These are phyloP conservation scores for Ogataea naganishii DNA, from an alignment of 805 yeast genomes.

Conservation along the genomic window DNA sequence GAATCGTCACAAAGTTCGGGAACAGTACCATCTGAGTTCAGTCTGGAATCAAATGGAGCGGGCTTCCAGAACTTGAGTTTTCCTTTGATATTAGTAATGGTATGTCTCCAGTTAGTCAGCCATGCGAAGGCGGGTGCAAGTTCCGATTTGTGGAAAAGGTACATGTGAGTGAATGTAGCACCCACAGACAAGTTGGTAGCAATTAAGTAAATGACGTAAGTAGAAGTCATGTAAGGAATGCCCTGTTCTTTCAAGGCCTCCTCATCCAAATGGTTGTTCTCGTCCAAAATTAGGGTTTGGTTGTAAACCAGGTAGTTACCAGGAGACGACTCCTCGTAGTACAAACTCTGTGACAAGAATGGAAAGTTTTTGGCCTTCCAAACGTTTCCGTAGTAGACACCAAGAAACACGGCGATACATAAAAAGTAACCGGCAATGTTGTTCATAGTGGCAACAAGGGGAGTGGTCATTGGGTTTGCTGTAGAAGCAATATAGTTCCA, in stretches of 20 bases:
- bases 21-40: conserved; percentile 13
- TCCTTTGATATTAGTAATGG: conserved; percentile 29
- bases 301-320: conserved; percentile 19
- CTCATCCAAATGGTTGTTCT: conserved; percentile 13
- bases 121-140: conserved; percentile 16
- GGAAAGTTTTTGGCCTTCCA: conserved; percentile 26
- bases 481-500: conserved; percentile 24
- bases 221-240: conserved; percentile 22
- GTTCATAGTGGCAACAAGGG: conserved; percentile 20
- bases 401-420: conserved; percentile 16
- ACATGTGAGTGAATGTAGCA: conserved; percentile 25
- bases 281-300: conserved; percentile 20
- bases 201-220: conserved; percentile 21
- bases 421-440: conserved; percentile 21
- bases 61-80: conserved; percentile 40
- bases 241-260: conserved; percentile 18
- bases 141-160: conserved; percentile 19
- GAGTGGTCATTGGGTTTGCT: conserved; percentile 20
- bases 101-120: conserved; percentile 9
- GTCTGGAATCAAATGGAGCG: conserved; percentile 13
- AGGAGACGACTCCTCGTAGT: conserved; percentile 15
- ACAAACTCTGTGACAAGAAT: conserved; percentile 23
- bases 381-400: conserved; percentile 24
- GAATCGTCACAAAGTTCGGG: conserved; percentile 24
- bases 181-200: conserved; percentile 25